Conservation (phyloP, 352 stramenopile genomes). For the Aphanomyces stellatus region DNA sequence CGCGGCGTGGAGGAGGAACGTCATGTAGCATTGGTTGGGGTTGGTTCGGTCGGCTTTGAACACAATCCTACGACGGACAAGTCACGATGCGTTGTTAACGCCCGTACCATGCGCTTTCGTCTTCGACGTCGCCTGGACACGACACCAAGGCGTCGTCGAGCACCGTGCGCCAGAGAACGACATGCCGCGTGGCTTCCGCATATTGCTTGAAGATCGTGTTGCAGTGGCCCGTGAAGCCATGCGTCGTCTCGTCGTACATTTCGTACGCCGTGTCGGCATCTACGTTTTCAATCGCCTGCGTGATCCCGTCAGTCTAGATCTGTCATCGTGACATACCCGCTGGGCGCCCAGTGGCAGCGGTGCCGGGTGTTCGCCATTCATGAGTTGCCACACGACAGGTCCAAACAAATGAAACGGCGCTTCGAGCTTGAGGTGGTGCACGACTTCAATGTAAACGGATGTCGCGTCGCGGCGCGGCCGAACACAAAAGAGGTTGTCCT, state of each 20-base stretch:
- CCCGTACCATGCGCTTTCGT: not conserved
- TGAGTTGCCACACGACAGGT: not conserved
- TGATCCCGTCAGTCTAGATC: not conserved
- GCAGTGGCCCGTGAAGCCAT: not conserved
- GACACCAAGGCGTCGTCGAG: not conserved
- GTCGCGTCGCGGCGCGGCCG: not conserved
- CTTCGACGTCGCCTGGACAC: not conserved
- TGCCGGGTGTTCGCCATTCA: not conserved
- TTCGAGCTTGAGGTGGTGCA: not conserved
- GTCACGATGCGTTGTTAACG: not conserved
- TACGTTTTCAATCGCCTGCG: not conserved
- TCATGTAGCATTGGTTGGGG: not conserved
- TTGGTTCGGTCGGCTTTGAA: not conserved
- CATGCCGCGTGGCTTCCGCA: not conserved
- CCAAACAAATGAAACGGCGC: no score
- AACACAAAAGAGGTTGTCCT: not conserved
- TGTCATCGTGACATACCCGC: not conserved
- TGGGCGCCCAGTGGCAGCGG: no score
- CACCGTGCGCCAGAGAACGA: not conserved
- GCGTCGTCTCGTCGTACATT: not conserved
- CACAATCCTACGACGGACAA: not conserved
- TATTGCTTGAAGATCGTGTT: not conserved
- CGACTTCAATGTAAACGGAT: not conserved
- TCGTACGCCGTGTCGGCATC: not conserved
- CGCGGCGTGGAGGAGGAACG: not conserved